phyloP scores from a whole-genome alignment of 805 yeast genomes.

The Helenozyma baotianmanensis region DNA sequence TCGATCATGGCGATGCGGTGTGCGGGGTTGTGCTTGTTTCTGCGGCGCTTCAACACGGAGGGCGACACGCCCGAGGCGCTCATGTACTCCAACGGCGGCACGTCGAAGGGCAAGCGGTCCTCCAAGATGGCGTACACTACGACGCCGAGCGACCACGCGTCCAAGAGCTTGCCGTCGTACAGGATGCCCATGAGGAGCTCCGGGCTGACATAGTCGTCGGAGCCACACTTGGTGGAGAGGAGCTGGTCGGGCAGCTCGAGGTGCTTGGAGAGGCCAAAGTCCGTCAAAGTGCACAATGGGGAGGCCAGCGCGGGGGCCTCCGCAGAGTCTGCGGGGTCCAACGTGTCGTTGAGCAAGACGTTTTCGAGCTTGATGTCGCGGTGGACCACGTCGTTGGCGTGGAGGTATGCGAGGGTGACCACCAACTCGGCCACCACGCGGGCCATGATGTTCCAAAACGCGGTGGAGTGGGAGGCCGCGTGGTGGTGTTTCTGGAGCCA shows the following conservation, averaged over 20 bases:
- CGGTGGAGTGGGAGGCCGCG: conserved; percentile 1
- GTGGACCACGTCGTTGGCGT: conserved; percentile 66
- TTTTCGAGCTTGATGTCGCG: conserved; percentile 92
- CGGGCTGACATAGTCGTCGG: conserved; percentile 95
- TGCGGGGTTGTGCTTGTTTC: conserved; percentile 53
- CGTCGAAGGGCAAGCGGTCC: conserved; percentile 87
- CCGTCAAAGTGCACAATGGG: conserved; percentile 62
- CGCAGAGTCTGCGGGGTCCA: too few relatives aligned
- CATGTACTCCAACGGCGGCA: conserved; percentile 51
- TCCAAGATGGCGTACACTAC: conserved; percentile 81
- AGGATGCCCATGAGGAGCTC: conserved; percentile 86
- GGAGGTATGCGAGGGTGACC: conserved; percentile 66
- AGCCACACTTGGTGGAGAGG: conserved; percentile 87
- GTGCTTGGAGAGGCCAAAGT: conserved; percentile 81
- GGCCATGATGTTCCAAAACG: conserved; percentile 48
- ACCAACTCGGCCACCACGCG: conserved; percentile 68
- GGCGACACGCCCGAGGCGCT: conserved; percentile 33
- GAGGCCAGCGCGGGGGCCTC: background rate
- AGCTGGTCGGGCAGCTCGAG: conserved; percentile 58
- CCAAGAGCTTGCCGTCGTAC: conserved; percentile 88
- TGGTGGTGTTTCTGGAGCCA: conserved; percentile 37
- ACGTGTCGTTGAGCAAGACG: conserved; percentile 44
- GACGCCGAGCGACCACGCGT: conserved; percentile 94
- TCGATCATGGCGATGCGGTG: conserved; percentile 90
- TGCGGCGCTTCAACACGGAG: conserved; percentile 39